Evolutionary conservation across 1,284 basidiomycete genomes (phyloP), one percentile per base, ranked within the genome.

Genomic region (Melampsora larici-populina): DNA sequence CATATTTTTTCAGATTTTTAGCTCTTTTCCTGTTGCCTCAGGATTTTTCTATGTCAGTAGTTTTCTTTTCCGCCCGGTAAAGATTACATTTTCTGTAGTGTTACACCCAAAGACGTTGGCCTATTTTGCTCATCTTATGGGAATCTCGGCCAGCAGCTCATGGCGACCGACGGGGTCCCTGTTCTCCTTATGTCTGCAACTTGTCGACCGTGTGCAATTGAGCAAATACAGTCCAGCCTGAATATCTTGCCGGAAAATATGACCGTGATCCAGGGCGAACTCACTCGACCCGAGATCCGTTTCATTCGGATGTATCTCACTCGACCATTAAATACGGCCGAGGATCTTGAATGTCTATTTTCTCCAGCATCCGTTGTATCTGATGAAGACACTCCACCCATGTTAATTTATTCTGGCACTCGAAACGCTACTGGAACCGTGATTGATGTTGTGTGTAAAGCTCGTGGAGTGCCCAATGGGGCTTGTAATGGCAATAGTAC

Each of bases 101-200:
- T n/a, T n/a, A n/a, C n/a, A n/a, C n/a, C n/a, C n/a, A n/a, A n/a
- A n/a, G n/a, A n/a, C n/a, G n/a, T n/a, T n/a, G n/a, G n/a, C n/a
- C n/a, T n/a, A n/a, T n/a, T n/a, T n/a, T n/a, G n/a, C n/a, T n/a
- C n/a, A n/a, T n/a, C n/a, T n/a, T n/a, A n/a, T n/a, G n/a, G n/a
- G n/a, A n/a, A n/a, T n/a, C n/a, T n/a, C n/a, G n/a, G n/a, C n/a
- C n/a, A n/a, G n/a, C n/a, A n/a, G n/a, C n/a, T n/a, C n/a, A n/a
- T n/a, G n/a, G n/a, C n/a, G n/a, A n/a, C n/a, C n/a, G n/a, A n/a
- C n/a, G n/a, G n/a, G n/a, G n/a, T n/a, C n/a, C n/a, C n/a, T n/a
- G n/a, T n/a, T n/a, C n/a, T n/a, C 26, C 36, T 70, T 4, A 70
- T 60, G 69, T 70, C 55, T 7, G 69, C 51, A 6, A 70, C 69